Conservation (phyloP, 108 stramenopile genomes). For the Aurantiochytrium sp. region DNA sequence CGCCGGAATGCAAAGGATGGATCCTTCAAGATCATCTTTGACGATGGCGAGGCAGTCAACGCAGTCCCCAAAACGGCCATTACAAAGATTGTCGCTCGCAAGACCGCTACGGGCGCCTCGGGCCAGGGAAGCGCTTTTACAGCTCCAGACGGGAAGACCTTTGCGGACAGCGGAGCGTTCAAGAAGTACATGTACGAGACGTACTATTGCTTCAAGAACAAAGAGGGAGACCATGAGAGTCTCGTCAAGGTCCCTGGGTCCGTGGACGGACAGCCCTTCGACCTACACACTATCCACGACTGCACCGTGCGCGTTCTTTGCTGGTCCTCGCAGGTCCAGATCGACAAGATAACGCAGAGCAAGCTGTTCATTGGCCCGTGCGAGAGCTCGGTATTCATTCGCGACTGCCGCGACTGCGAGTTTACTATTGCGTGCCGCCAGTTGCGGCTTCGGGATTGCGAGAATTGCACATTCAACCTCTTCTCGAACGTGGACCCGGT, state of each 20-base stretch:
- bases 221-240: slow-evolving; percentile 31
- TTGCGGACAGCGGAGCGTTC: slow-evolving; percentile 53
- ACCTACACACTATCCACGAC: slow-evolving; percentile 54
- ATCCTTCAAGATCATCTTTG: neutral
- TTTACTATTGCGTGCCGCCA: slow-evolving; percentile 73
- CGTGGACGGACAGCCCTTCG: slow-evolving; percentile 69
- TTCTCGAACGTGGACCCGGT: slow-evolving; percentile 72
- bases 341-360: slow-evolving; percentile 57
- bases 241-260: slow-evolving; percentile 60
- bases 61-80: neutral
- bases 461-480: slow-evolving; percentile 63
- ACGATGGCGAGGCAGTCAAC: neutral
- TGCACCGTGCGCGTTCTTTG: slow-evolving; percentile 62
- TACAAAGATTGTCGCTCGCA: neutral
- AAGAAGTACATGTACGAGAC: slow-evolving; percentile 67
- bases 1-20: neutral
- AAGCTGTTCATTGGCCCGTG: slow-evolving; percentile 70
- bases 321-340: slow-evolving; percentile 64
- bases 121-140: slow-evolving; percentile 33
- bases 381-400: slow-evolving; percentile 62
- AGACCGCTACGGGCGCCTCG: neutral
- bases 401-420: slow-evolving; percentile 67
- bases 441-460: slow-evolving; percentile 64
- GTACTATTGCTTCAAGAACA: slow-evolving; percentile 64
- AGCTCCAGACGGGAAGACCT: slow-evolving; percentile 69